Percentiles rank a stretch among this genome's conserved stretches.
These are phyloP conservation scores for Bonia amplexicaulis DNA, from an alignment of 176 grass and related monocot species.

Conservation along the genomic window DNA sequence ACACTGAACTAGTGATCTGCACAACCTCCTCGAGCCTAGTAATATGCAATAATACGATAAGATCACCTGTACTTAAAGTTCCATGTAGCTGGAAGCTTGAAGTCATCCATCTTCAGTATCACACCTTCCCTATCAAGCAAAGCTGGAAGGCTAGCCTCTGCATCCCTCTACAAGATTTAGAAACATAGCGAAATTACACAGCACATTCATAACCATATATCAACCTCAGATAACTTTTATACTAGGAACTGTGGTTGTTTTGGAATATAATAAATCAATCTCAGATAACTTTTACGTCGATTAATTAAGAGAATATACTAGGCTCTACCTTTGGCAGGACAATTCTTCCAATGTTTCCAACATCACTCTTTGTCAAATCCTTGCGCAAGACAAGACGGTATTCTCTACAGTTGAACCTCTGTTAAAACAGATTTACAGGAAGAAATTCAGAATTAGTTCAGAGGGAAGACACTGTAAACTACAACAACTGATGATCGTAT, in stretches of 20 bases:
- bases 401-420: conserved; percentile 48
- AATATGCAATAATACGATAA: not conserved
- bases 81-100: conserved; percentile 57
- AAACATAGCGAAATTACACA: not conserved
- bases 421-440: conserved; percentile 5
- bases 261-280: not conserved
- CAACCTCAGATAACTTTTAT: too few species aligned
- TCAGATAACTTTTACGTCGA: not conserved
- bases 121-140: conserved; percentile 70
- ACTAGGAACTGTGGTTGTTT: not conserved
- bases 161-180: conserved; percentile 62
- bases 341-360: conserved; percentile 78
- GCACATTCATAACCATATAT: too few species aligned
- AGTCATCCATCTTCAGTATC: conserved; percentile 66
- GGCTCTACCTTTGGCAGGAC: conserved; percentile 71
- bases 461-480: not conserved
- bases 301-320: conserved; percentile 14
- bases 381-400: conserved; percentile 46
- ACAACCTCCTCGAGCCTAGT: not conserved
- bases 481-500: not conserved
- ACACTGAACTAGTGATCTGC: not conserved
- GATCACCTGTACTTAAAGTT: conserved; percentile 85
- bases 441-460: conserved; percentile 17
- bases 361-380: conserved; percentile 92
- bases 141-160: conserved; percentile 68